Evolutionary conservation across 495 filamentous ascomycete species (phyloP), one percentile per base, ranked within the genome.

Genomic region (Aspergillus carlsbadensis): DNA sequence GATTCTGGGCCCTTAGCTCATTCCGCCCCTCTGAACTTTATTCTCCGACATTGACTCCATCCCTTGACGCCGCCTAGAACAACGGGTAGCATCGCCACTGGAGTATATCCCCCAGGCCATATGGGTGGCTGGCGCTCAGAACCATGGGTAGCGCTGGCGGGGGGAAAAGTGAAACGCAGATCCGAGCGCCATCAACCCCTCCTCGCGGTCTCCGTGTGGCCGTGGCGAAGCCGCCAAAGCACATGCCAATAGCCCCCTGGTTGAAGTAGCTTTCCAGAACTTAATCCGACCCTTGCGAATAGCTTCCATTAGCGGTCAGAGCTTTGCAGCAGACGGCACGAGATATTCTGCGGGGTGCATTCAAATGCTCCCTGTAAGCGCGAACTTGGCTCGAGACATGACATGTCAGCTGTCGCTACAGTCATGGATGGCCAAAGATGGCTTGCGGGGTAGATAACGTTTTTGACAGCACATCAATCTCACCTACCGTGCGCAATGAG

Each of bases 121-220:
- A 17, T 40, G 20, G 41, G 11, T 46, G 42, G 41, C 20, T 18
- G 13, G 20, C 5, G 52, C 20, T 17, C 42, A 18, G 21, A 49
- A 41, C 37, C 36, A 10, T 37, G 17, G 44, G 21, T 56, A 49
- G 53, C 52, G 43, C 43, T 22, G 34, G 39, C 14, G 39, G 31
- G 53, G 42, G 43, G 53, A 35, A 35, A 47, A 45, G 20, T 31
- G 20, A 55, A 42, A 52, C 36, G 47, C 52, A 46, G 52, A 55
- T 56, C 53, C 22, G 53, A 56, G 53, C 53, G 53, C 53, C 43
- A 48, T 56, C 53, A 48, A 42, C 53, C 44, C 53, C 53, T 48
- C 43, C 36, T 42, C 36, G 42, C 17, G 35, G 14, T 17, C 6
- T 13, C 20, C 10, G 47, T 5, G 18, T 36, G 33, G 31, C 7